Base-by-base conservation (phyloP, 1,139 yeast species). In the Kurtzmaniella quercitrusa region DNA sequence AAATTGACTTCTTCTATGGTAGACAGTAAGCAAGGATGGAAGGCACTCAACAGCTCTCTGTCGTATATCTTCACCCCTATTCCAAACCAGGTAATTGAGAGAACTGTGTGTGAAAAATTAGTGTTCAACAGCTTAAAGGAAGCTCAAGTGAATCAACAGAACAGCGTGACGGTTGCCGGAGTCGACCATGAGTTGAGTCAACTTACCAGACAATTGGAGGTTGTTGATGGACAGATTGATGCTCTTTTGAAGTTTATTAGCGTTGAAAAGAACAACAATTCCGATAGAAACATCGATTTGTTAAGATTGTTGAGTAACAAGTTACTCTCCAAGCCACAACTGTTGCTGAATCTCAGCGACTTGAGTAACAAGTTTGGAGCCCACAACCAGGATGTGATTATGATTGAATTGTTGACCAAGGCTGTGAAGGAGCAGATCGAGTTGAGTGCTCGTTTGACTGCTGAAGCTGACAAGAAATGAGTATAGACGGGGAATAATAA, bases 401-500 rank as follows among this genome's bases (percentile, higher is more conserved):
- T 88, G 83, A 79, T 89, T 52, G 94, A 87, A 58, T 86, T 83
- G 61, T 75, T 89, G 66, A 85, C 95, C 48, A 82, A 85, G 58
- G 88, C 94, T 43, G 83, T 89, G 55, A 86, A 85, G 69, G 87
- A 90, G 51, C 96, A 89, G 68, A 77, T 87, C 52, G 93, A 85
- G 59, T 74, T 85, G 58, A 81, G 90, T 58, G 83, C 90, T 40
- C 81, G 86, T 62, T 76, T 87, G 59, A 82, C 93, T 43, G 68
- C 66, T n/a, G 62, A 57, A 46, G 60, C 66, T 25, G 68, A 62
- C 14, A 63, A 59, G 56, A 56, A 59, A 48, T 46, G 37, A 21
- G 15, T 7, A 36, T 19, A 31, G 16, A 14, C 18, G 36, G 36
- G 36, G 18, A 29, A 31, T 31, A 31, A 31, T 31, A 31, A 5